Percentiles rank a stretch among this genome's conserved stretches.
Conservation (phyloP, 306 rosid species). For the Delonix regia region DNA sequence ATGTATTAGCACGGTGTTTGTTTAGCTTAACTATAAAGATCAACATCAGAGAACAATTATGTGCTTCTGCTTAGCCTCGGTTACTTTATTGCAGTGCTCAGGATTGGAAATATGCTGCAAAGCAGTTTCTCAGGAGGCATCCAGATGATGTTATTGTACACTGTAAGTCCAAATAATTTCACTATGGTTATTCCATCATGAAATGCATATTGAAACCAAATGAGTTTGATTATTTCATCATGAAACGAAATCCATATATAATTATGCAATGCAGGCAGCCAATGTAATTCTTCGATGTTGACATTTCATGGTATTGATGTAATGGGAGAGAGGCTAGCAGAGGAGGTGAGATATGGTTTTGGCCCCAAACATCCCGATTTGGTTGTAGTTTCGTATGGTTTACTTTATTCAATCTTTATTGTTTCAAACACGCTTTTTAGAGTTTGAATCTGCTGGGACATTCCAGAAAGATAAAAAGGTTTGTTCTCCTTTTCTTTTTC, state of each 20-base stretch:
- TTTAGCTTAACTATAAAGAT: neutral
- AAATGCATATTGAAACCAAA: no score
- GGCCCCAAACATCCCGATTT: neutral
- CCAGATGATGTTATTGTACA: constrained; percentile 64
- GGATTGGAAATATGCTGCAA: constrained; percentile 66
- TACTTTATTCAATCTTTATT: neutral
- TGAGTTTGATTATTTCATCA: neutral
- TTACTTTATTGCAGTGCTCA: constrained; percentile 46
- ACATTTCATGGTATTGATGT: constrained; percentile 91
- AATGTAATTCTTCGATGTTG: constrained; percentile 62
- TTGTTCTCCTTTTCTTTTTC: neutral
- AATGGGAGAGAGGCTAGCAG: constrained; percentile 64
- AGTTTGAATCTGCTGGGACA: constrained; percentile 21
- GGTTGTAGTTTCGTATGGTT: neutral
- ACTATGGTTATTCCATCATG: neutral
- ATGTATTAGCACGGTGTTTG: neutral
- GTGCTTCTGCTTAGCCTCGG: neutral
- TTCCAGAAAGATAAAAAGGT: constrained; percentile 27
- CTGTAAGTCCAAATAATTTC: constrained; percentile 46
- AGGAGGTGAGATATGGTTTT: constrained; percentile 58
- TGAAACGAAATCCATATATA: constrained; percentile 41
- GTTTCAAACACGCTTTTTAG: neutral
- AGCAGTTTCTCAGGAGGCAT: constrained; percentile 50
- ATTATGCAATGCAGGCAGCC: constrained; percentile 74
- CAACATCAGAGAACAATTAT: neutral